These are phyloP conservation scores for Cladochytrium replicatum DNA, from an alignment of 192 early-diverging fungal species.

Conservation along the genomic window DNA sequence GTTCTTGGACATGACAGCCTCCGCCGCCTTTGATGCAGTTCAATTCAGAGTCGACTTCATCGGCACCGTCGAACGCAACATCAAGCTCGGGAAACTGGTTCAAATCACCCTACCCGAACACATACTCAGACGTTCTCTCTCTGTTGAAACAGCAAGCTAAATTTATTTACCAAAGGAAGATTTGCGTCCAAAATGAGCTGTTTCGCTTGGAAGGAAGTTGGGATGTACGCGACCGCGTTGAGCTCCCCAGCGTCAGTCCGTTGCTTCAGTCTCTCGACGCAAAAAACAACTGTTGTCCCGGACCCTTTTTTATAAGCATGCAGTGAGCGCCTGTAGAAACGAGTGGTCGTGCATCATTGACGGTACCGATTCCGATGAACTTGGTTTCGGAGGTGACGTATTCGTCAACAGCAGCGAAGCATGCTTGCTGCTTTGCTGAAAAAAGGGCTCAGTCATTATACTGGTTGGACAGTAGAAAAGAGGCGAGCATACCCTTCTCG, in stretches of 20 bases:
- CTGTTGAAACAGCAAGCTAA: background rate
- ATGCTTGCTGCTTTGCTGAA: conserved; percentile 77
- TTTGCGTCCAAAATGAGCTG: conserved; percentile 75
- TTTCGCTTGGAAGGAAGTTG: conserved; percentile 87
- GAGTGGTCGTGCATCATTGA: background rate
- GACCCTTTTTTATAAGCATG: conserved; percentile 15
- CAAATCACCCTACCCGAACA: conserved; percentile 21
- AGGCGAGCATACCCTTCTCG: too few relatives aligned
- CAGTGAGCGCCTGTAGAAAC: background rate
- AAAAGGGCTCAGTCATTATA: too few relatives aligned
- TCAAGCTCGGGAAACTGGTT: conserved; percentile 63
- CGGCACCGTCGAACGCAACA: conserved; percentile 89
- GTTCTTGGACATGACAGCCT: conserved; percentile 87
- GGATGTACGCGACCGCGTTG: conserved; percentile 66
- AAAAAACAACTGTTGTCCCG: conserved; percentile 69
- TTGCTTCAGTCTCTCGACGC: conserved; percentile 69
- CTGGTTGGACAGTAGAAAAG: too few relatives aligned
- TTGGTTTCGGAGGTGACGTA: conserved; percentile 58
- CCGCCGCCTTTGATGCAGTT: conserved; percentile 96
- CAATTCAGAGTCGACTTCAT: conserved; percentile 64
- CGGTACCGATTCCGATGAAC: conserved; percentile 74
- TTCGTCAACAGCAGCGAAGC: conserved; percentile 82
- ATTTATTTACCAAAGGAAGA: conserved; percentile 67
- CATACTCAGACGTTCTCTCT: background rate
- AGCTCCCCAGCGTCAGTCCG: conserved; percentile 44